Conservation (phyloP, 2,329 filamentous ascomycete genomes). For the Botryotinia globosa region DNA sequence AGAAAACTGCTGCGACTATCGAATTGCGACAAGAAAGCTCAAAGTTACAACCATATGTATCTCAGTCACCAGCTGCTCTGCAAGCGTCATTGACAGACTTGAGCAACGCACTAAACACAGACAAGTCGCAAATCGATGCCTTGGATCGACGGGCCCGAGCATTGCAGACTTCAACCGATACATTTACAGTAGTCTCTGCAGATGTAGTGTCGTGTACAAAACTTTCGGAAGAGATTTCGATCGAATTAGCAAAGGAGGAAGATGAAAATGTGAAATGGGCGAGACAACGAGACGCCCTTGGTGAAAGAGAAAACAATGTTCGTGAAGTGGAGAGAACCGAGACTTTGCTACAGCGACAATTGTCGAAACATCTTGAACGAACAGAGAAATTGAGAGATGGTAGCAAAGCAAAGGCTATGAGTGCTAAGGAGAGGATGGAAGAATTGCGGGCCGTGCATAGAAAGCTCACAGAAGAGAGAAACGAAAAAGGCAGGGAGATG, state of each 20-base stretch:
- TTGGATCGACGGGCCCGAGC: slow-evolving; percentile 86
- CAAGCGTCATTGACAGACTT: slow-evolving; percentile 81
- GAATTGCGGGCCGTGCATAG: slow-evolving; percentile 77
- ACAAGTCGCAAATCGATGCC: slow-evolving; percentile 81
- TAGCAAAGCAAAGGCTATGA: slow-evolving; percentile 75
- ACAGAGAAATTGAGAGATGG: slow-evolving; percentile 80
- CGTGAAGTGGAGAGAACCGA: slow-evolving; percentile 89
- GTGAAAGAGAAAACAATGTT: slow-evolving; percentile 84
- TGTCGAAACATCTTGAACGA: slow-evolving; percentile 80
- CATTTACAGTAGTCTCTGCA: slow-evolving; percentile 76
- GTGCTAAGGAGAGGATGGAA: slow-evolving; percentile 86
- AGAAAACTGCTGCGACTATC: slow-evolving; percentile 67
- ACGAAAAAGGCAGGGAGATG: slow-evolving; percentile 85
- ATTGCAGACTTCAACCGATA: slow-evolving; percentile 86
- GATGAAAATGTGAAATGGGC: slow-evolving; percentile 80
- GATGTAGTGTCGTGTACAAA: slow-evolving; percentile 89
- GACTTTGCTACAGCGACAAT: slow-evolving; percentile 75
- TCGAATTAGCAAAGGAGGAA: slow-evolving; percentile 86
- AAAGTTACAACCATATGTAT: slow-evolving; percentile 87
- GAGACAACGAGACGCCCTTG: slow-evolving; percentile 80
- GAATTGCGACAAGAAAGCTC: slow-evolving; percentile 78
- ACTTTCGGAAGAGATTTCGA: slow-evolving; percentile 79
- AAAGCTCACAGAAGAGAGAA: slow-evolving; percentile 77
- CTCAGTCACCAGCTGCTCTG: slow-evolving; percentile 80
- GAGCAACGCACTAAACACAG: slow-evolving; percentile 70